Conservation (phyloP, 225 moss, liverwort and hornwort species). For the Ulota crispa region DNA sequence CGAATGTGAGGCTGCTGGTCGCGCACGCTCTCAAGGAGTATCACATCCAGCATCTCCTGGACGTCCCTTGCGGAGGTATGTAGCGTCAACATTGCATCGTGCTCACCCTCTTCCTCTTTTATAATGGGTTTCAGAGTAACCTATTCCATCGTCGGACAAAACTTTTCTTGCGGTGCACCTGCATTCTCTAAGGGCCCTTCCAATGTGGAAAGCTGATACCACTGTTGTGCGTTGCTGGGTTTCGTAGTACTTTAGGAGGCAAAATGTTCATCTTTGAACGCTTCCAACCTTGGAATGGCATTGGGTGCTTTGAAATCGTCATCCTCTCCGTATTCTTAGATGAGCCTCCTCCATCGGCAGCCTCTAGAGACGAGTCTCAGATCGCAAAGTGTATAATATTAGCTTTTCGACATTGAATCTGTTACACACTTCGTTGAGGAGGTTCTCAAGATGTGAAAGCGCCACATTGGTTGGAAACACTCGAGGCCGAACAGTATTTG, state of each 20-base stretch:
- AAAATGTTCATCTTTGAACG: neutral
- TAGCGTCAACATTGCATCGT: neutral
- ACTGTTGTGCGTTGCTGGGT: neutral
- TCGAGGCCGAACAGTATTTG: neutral
- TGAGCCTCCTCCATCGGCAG: neutral
- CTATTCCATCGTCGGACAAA: neutral
- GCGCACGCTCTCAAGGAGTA: conserved; percentile 47
- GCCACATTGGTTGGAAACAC: neutral
- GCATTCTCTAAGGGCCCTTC: neutral
- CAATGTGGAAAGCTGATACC: neutral
- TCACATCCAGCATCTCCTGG: conserved; percentile 42
- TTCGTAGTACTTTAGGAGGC: neutral
- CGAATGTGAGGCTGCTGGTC: conserved; percentile 50
- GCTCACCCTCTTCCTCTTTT: neutral
- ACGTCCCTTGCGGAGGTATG: conserved; percentile 50
- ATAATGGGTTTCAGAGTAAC: neutral
- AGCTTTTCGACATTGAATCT: neutral
- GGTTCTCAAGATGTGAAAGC: neutral
- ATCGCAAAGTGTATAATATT: neutral
- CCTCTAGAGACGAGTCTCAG: neutral
- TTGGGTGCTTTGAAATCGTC: neutral
- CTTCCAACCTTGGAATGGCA: neutral
- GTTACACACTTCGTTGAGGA: neutral
- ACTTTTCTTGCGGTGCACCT: neutral
- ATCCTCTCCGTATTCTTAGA: neutral